Evolutionary conservation across 768 basidiomycete species (phyloP), one percentile per base, ranked within the genome.

Genomic region (Trametes meyenii): DNA sequence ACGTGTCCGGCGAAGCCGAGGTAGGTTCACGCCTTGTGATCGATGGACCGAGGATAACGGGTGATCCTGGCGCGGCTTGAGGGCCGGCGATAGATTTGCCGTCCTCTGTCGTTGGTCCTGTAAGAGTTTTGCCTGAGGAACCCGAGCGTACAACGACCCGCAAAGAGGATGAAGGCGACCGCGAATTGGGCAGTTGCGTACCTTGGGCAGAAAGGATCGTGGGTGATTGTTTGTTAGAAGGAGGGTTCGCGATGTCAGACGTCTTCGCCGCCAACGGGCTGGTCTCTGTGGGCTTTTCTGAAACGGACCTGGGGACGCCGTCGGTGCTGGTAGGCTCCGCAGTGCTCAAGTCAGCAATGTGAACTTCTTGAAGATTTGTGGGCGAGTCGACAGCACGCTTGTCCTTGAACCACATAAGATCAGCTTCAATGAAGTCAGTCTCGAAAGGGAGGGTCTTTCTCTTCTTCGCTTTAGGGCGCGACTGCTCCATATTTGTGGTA

Each of bases 361-460:
- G 4, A 16, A 10, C 5, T 10, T 11, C 29, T 11, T 44, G 42
- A 33, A 11, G 23, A 13, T 17, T 26, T 5, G 26, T 5, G 17
- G 42, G 3, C 2, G 29, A 7, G 12, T 60, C 38, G 36, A 54
- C 50, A 19, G 23, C 17, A 35, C 56, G 50, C 23, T 43, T 62
- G 19, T 62, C 43, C 57, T 58, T 35, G 45, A 23, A 70, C 67
- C 67, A 68, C 24, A 60, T 53, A 1, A 68, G 50, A 26, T 70
- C 69, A 0, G 61, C 65, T 26, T 61, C 26, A 51, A 70, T 55
- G 52, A 61, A 68, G 50, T 66, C 69, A 14, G 60, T 56, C 5
- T 55, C 50, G n/a, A 39, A 26, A 2, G 62, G 0, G 2, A 35
- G 14, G 4, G 49, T 43, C 19, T 46, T 57, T 29, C 50, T 56